phyloP scores from a whole-genome alignment of 192 early-diverging fungal species.

The Obelidium mucronatum region DNA sequence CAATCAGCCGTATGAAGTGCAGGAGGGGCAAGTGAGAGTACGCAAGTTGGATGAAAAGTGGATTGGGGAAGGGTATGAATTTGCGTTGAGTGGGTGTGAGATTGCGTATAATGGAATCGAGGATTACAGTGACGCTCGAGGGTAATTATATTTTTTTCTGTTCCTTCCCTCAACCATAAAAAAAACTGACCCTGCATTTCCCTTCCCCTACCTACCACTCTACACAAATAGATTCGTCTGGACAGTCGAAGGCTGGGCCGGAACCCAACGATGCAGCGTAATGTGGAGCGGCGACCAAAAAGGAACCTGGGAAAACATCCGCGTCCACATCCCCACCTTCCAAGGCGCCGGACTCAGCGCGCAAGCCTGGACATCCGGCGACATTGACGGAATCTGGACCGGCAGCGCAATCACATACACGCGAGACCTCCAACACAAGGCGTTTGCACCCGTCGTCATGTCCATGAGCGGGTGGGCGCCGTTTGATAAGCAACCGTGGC shows the following conservation, averaged over 20 bases:
- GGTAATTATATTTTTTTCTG: too few species aligned
- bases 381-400: slow-evolving; percentile 16
- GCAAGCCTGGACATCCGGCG: neutral
- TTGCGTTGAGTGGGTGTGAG: slow-evolving; percentile 18
- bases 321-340: slow-evolving; percentile 23
- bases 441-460: slow-evolving; percentile 22
- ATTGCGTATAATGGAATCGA: slow-evolving; percentile 6
- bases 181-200: too few species aligned
- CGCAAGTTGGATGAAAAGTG: slow-evolving; percentile 14
- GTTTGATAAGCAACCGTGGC: slow-evolving; percentile 13
- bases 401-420: neutral
- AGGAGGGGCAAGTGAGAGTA: neutral
- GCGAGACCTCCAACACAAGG: slow-evolving; percentile 25
- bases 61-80: slow-evolving; percentile 14
- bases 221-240: too few species aligned
- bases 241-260: slow-evolving; percentile 14
- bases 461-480: slow-evolving; percentile 1
- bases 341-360: slow-evolving; percentile 15
- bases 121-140: neutral
- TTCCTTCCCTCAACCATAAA: too few species aligned
- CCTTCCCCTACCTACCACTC: too few species aligned
- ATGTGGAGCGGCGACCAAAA: slow-evolving; percentile 1
- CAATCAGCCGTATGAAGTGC: slow-evolving; percentile 14
- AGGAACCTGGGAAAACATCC: slow-evolving; percentile 8
- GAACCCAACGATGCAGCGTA: slow-evolving; percentile 19